Conservation (phyloP, 768 basidiomycete species). For the Tricholoma terreum region DNA sequence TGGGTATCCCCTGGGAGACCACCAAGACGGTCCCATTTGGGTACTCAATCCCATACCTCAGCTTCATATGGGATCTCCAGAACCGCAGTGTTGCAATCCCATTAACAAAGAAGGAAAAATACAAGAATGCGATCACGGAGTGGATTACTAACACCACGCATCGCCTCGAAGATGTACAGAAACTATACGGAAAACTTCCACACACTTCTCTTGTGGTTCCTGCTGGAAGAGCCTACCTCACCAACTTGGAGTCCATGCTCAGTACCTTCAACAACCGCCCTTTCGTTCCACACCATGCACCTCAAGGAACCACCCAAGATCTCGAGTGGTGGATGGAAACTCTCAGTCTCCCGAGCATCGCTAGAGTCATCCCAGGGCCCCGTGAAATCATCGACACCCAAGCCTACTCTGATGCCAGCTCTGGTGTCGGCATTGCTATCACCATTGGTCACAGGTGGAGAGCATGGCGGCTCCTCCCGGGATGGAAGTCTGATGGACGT, state of each 20-base stretch:
- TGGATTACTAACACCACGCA: slow-evolving; percentile 22
- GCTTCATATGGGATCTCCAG: slow-evolving; percentile 30
- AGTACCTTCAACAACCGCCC: slow-evolving; percentile 17
- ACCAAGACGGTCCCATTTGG: slow-evolving; percentile 24
- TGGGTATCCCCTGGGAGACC: slow-evolving; percentile 10
- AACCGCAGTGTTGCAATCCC: slow-evolving; percentile 20
- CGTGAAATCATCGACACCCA: too few species aligned
- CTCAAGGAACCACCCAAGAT: slow-evolving; percentile 8
- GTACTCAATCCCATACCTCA: slow-evolving; percentile 18
- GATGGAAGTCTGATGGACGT: slow-evolving; percentile 25
- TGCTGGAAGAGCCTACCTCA: slow-evolving; percentile 33
- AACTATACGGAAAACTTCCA: slow-evolving; percentile 32
- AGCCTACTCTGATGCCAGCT: too few species aligned
- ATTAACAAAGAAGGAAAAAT: slow-evolving; percentile 28
- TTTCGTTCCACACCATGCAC: slow-evolving; percentile 22
- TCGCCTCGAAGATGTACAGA: slow-evolving; percentile 24
- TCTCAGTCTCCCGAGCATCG: slow-evolving; percentile 31
- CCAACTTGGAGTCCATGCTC: slow-evolving; percentile 30
- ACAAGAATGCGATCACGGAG: slow-evolving; percentile 19
- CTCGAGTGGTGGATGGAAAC: too few species aligned
- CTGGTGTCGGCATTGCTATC: neutral
- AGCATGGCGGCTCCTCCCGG: slow-evolving; percentile 28
- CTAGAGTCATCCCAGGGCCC: too few species aligned
- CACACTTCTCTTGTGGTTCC: slow-evolving; percentile 25
- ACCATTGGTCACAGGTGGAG: slow-evolving; percentile 21